Base-by-base conservation (phyloP, 1,139 yeast genomes). In the Pichia sp. region DNA sequence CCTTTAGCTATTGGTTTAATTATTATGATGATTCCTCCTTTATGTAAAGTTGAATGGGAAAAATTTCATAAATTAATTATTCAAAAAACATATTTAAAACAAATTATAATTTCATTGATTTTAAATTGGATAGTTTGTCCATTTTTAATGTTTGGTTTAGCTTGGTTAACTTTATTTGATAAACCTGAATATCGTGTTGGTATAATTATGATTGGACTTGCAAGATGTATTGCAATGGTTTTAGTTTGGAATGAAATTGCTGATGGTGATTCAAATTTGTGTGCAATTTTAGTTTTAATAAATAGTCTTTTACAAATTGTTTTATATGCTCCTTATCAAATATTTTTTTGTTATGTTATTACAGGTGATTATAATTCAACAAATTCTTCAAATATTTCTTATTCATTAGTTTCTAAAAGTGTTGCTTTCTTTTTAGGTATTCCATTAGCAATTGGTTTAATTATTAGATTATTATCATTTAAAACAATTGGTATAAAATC, bases 141-240 rank as follows among this genome's bases (percentile, higher is more conserved):
- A 0, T 67, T 79, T 35, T 54, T 79, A 43, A 79, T 79, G 85
- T 68, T 76, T 57, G 83, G 74, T 0, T 65, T 79, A 26, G 75
- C 81, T 0, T 79, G 85, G 84, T 63, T 75, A 37, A 69, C 72
- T 0, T 58, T 79, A 46, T 76, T 76, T 46, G 76, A 78, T 51
- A 59, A 70, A 47, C 65, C 64, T 5, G 83, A 76, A 49, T 74
- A 74, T 48, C 66, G 84, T 46, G 66, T 66, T 35, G 84, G 85
- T 0, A 67, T 79, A 6, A 76, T 79, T 39, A 71, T 79, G 74
- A 77, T 79, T 43, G 85, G 85, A 1, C 56, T 76, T 40, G 84
- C 83, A 3, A 61, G 85, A 50, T 79, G 85, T 59, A 78, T 79
- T 55, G 84, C 84, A 32, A 79, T 79, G 84, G 83, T 79, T 0